Percentiles rank a stretch among this genome's conserved stretches.
Evolutionary conservation across 2,329 filamentous ascomycete species (phyloP).

Genomic region (Xylaria sp.): DNA sequence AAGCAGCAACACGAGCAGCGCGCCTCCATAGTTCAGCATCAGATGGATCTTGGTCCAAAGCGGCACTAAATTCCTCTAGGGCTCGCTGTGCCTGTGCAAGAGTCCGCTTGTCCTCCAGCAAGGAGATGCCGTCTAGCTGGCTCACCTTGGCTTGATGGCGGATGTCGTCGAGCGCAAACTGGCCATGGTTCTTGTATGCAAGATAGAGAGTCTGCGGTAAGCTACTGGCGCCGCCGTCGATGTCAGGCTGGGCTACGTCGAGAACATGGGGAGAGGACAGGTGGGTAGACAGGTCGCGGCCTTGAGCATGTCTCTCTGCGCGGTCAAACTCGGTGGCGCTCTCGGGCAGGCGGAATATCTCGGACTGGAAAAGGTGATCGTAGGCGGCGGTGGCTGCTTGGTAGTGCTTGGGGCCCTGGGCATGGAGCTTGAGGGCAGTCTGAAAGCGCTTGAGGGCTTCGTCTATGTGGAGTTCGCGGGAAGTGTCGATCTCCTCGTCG

Average conservation of each 20-base stretch:
- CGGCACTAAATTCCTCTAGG: slow-evolving; percentile 67
- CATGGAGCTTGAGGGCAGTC: slow-evolving; percentile 87
- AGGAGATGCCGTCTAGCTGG: slow-evolving; percentile 44
- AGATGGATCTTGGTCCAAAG: slow-evolving; percentile 72
- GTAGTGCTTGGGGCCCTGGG: slow-evolving; percentile 82
- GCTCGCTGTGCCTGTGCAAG: slow-evolving; percentile 57
- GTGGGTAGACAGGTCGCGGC: slow-evolving; percentile 59
- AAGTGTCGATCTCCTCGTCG: slow-evolving; percentile 93
- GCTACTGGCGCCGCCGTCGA: slow-evolving; percentile 81
- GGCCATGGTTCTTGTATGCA: slow-evolving; percentile 94
- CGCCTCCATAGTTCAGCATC: slow-evolving; percentile 74
- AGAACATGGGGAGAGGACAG: slow-evolving; percentile 61
- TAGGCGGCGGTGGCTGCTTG: slow-evolving; percentile 84
- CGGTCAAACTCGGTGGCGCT: slow-evolving; percentile 86
- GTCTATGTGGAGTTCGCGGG: slow-evolving; percentile 92
- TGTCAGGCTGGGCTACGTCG: slow-evolving; percentile 69
- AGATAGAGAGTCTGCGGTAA: slow-evolving; percentile 91
- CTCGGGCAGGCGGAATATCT: slow-evolving; percentile 94
- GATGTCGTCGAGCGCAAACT: slow-evolving; percentile 85
- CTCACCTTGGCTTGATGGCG: slow-evolving; percentile 60
- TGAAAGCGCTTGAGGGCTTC: slow-evolving; percentile 97
- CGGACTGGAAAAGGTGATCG: slow-evolving; percentile 84
- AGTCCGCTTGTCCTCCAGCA: slow-evolving; percentile 54
- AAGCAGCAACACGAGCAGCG: slow-evolving; percentile 67
- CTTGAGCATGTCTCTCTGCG: slow-evolving; percentile 67